Percentiles rank a stretch among this genome's conserved stretches.
Evolutionary conservation across 495 filamentous ascomycete species (phyloP).

Genomic region (Staphylotrichum longicolle): DNA sequence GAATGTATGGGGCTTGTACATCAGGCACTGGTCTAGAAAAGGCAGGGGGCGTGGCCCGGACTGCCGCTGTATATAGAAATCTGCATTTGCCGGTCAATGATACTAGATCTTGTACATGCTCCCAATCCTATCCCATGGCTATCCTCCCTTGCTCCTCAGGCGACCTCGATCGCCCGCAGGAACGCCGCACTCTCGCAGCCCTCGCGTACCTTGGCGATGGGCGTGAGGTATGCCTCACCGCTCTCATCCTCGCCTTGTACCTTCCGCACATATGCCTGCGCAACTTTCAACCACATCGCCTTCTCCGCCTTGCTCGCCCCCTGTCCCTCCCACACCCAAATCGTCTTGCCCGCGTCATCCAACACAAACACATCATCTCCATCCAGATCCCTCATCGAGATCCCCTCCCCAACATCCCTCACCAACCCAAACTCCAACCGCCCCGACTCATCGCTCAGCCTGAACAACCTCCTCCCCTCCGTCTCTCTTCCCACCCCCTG

Average conservation of each 20-base stretch:
- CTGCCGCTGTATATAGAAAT: no score
- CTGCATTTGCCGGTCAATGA: no score
- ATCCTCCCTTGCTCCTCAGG: no score
- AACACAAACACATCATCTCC: constrained; percentile 10
- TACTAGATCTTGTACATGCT: no score
- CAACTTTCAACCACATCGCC: constrained; percentile 10
- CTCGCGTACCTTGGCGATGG: constrained; percentile 10
- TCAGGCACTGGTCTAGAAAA: background rate
- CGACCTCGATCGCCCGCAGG: constrained; percentile 1
- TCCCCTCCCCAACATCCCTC: background rate
- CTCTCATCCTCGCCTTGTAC: background rate
- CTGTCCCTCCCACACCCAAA: constrained; percentile 8
- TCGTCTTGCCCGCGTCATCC: background rate
- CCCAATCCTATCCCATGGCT: no score
- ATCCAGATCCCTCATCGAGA: background rate
- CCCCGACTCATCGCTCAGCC: constrained; percentile 5
- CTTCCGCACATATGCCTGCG: constrained; percentile 5
- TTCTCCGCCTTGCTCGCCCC: constrained; percentile 5
- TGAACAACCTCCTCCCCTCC: constrained; percentile 1
- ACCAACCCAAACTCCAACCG: constrained; percentile 4
- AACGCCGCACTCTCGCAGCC: background rate
- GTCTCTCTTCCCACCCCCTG: background rate
- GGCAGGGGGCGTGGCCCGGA: background rate
- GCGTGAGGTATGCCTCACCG: constrained; percentile 5
- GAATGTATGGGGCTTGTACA: constrained; percentile 2